These are phyloP conservation scores for Cryptococcus amylolentus DNA, from an alignment of 1,284 basidiomycete species.

Conservation along the genomic window DNA sequence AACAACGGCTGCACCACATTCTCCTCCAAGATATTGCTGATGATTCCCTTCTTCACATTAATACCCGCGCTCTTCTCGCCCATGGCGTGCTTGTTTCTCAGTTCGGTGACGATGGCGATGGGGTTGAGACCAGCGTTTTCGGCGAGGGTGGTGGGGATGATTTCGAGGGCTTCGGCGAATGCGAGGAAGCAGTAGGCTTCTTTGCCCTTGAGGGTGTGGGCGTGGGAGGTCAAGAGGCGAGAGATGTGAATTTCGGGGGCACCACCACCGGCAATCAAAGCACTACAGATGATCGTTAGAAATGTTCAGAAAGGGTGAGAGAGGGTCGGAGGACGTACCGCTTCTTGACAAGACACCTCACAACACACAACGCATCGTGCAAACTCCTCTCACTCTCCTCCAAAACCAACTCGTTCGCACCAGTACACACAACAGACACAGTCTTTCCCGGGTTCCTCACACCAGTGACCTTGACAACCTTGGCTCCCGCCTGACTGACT, in stretches of 20 bases:
- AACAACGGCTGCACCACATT: conserved; percentile 95
- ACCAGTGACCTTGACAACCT: conserved; percentile 91
- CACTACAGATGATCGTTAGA: conserved; percentile 55
- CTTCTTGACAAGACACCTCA: conserved; percentile 97
- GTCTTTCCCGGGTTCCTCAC: conserved; percentile 94
- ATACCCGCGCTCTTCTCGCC: conserved; percentile 96
- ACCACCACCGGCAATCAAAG: conserved; percentile 93
- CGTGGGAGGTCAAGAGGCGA: conserved; percentile 83
- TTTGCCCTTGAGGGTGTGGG: conserved; percentile 94
- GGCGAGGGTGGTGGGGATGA: conserved; percentile 95
- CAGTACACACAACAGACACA: conserved; percentile 92
- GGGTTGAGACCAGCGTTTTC: conserved; percentile 99
- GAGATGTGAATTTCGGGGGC: conserved; percentile 98
- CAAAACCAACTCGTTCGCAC: conserved; percentile 86
- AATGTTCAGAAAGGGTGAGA: background rate
- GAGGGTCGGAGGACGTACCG: conserved; percentile 56
- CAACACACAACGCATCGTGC: conserved; percentile 97
- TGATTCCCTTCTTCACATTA: conserved; percentile 94
- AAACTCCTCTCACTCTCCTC: conserved; percentile 97
- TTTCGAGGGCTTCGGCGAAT: conserved; percentile 95
- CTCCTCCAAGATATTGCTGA: conserved; percentile 95
- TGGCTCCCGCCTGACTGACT: conserved; percentile 75
- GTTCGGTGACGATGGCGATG: conserved; percentile 95
- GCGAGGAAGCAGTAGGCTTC: conserved; percentile 99
- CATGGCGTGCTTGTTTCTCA: conserved; percentile 92